Conservation (phyloP, 1,139 yeast species). For the Suhomyces bribrorum region DNA sequence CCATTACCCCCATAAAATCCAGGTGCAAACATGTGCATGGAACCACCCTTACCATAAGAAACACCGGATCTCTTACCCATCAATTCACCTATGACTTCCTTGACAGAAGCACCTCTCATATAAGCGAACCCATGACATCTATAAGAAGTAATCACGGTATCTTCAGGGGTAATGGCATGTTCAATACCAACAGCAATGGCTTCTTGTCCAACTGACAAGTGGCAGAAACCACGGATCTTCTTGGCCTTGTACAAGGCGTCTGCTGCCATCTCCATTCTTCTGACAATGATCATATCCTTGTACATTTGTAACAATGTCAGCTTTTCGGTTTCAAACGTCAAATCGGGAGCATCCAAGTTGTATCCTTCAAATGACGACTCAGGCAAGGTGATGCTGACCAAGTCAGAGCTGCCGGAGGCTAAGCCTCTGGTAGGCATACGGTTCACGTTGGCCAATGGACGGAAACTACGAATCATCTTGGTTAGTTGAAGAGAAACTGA, state of each 20-base stretch:
- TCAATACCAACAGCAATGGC: conserved; percentile 98
- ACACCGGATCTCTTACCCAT: conserved; percentile 97
- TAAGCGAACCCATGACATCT: conserved; percentile 98
- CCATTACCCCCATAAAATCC: conserved; percentile 99
- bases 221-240: conserved; percentile 98
- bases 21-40: conserved; percentile 97
- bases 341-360: conserved; percentile 71
- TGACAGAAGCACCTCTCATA: conserved; percentile 93
- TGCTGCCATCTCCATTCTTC: conserved; percentile 99
- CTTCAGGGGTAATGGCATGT: conserved; percentile 81
- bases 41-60: conserved; percentile 97
- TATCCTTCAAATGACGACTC: conserved; percentile 83
- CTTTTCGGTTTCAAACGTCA: conserved; percentile 77
- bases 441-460: conserved; percentile 21
- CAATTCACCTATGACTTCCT: conserved; percentile 88
- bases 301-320: conserved; percentile 84
- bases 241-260: conserved; percentile 98
- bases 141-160: conserved; percentile 92
- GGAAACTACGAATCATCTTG: conserved; percentile 25
- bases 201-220: conserved; percentile 98
- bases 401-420: conserved; percentile 40
- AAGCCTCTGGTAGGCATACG: conserved; percentile 30
- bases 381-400: conserved; percentile 63
- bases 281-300: conserved; percentile 89
- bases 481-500: conserved; percentile 3